phyloP scores from a whole-genome alignment of 2,329 filamentous ascomycete genomes.

The Lecanosticta acicola region DNA sequence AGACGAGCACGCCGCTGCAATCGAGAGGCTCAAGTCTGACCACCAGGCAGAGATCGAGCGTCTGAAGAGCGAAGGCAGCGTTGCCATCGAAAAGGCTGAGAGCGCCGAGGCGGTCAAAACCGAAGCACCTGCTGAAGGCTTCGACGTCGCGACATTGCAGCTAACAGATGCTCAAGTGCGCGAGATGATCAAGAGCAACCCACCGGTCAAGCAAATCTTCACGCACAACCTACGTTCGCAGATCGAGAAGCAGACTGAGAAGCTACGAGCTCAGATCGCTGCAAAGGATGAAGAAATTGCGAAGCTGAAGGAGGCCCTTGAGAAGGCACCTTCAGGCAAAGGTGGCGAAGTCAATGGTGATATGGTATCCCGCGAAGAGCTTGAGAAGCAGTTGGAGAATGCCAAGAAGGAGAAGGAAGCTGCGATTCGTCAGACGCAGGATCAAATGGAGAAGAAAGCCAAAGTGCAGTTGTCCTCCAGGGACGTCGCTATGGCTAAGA shows the following conservation, averaged over 20 bases:
- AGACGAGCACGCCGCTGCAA: slow-evolving; percentile 41
- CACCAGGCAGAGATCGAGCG: slow-evolving; percentile 35
- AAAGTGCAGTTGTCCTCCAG: slow-evolving; percentile 72
- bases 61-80: slow-evolving; percentile 32
- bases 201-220: slow-evolving; percentile 46
- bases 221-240: slow-evolving; percentile 53
- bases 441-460: slow-evolving; percentile 45
- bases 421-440: slow-evolving; percentile 21
- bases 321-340: slow-evolving; percentile 5
- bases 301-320: slow-evolving; percentile 18
- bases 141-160: slow-evolving; percentile 28
- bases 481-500: slow-evolving; percentile 61
- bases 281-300: slow-evolving; percentile 30
- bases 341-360: slow-evolving; percentile 11
- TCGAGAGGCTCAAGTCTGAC: slow-evolving; percentile 35
- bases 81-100: slow-evolving; percentile 35
- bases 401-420: slow-evolving; percentile 33
- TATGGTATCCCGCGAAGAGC: slow-evolving; percentile 14
- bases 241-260: slow-evolving; percentile 38
- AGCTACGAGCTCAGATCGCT: slow-evolving; percentile 31
- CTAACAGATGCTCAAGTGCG: slow-evolving; percentile 47
- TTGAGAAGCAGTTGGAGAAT: slow-evolving; percentile 25
- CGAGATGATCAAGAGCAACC: slow-evolving; percentile 47
- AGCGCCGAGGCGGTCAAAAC: slow-evolving; percentile 32
- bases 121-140: slow-evolving; percentile 14